Conservation (phyloP, 164 flowering plant genomes). For the Taxillus chinensis region DNA sequence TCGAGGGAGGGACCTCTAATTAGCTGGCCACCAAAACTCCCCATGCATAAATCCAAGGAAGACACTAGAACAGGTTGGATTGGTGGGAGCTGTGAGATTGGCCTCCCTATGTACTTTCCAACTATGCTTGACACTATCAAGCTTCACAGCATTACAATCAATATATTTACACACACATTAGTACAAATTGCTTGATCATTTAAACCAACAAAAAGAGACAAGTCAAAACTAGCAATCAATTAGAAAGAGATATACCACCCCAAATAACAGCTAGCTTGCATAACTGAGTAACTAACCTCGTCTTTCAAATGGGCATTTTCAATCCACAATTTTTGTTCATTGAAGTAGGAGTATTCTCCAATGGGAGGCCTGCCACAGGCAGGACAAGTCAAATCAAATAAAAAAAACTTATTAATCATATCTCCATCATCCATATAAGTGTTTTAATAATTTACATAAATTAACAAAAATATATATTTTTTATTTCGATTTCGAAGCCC, state of each 20-base stretch:
- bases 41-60: constrained; percentile 58
- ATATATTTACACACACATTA: neutral
- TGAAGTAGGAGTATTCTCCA: constrained; percentile 50
- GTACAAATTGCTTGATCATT: neutral
- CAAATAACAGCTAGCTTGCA: too few relatives aligned
- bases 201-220: neutral
- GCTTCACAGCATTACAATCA: constrained; percentile 22
- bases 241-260: too few relatives aligned
- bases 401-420: too few relatives aligned
- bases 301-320: constrained; percentile 65
- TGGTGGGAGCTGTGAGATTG: constrained; percentile 67
- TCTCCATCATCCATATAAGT: too few relatives aligned
- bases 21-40: constrained; percentile 31
- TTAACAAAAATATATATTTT: too few relatives aligned
- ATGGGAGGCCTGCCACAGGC: constrained; percentile 44
- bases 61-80: constrained; percentile 50
- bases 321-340: constrained; percentile 64
- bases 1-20: constrained; percentile 47
- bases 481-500: too few relatives aligned
- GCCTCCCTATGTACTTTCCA: constrained; percentile 78
- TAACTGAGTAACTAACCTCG: constrained; percentile 24
- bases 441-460: too few relatives aligned
- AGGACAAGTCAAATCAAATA: constrained; percentile 4
- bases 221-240: too few relatives aligned
- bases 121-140: constrained; percentile 78